Evolutionary conservation across 148 eudicot species (phyloP), one percentile per base, ranked within the genome.

Genomic region (Rhododendron williamsianum): DNA sequence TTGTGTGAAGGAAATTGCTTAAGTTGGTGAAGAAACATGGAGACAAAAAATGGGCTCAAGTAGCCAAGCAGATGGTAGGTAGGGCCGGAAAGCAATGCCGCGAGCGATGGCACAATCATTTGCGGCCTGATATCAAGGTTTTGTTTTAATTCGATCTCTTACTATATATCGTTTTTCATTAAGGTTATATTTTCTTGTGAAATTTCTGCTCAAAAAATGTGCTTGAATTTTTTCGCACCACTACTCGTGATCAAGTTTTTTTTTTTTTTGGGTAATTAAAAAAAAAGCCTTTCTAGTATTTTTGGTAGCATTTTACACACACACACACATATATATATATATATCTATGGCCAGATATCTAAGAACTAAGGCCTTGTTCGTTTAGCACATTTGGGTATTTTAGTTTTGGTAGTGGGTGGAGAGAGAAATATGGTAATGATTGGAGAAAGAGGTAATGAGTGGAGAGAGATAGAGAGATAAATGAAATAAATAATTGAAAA

Each of bases 1-100:
- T 48, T 65, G 45, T 16, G 46, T 90, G 88, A 80, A 95, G 99
- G 85, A 85, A 54, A 65, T 82, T 96, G 82, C 49, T 49, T 43
- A 67, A 58, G 60, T 88, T 93, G 90, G 98, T 96, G 85, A 48
- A 78, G 19, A 52, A 85, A 81, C 33, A 88, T 87, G 98, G 97
- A 51, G 80, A 33, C 18, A 86, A 81, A 25, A 93, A 87, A 83
- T 94, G 99, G 99, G 83, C 95, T 36, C 78, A 46, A 76, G 91
- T 96, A 16, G 94, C 98, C 11, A 65, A 86, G 63, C 76, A 87
- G 41, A 89, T 96, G 88, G 83, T 35, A 4, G 93, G 94, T 2
- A 91, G 96, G 71, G 92, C 91, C 0, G 99, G 98, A 63, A 96
- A 96, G 58, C 99, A 94, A 86, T 96, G 99, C 74, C 89, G 98